These are phyloP conservation scores for Candida adriatica DNA, from an alignment of 805 yeast genomes.

Conservation along the genomic window DNA sequence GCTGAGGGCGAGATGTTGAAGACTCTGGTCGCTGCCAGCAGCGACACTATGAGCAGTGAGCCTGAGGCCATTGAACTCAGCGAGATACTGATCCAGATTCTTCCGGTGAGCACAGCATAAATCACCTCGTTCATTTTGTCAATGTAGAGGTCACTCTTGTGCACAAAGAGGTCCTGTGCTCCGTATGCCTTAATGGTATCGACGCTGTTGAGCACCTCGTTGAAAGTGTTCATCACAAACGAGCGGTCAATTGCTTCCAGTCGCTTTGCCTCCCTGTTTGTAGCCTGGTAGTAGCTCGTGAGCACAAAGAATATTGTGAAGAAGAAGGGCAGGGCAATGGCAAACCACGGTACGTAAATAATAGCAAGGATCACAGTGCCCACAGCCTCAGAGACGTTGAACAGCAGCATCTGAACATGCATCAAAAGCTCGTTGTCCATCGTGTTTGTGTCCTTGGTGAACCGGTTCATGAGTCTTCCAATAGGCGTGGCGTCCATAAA, in stretches of 20 bases:
- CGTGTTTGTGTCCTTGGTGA: slow-evolving; percentile 62
- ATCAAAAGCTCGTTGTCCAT: slow-evolving; percentile 71
- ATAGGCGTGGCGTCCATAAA: slow-evolving; percentile 73
- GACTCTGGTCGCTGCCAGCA: slow-evolving; percentile 51
- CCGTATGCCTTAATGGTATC: slow-evolving; percentile 55
- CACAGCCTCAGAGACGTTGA: slow-evolving; percentile 37
- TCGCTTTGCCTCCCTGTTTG: slow-evolving; percentile 71
- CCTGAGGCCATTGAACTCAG: slow-evolving; percentile 44
- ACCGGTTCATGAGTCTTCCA: slow-evolving; percentile 25
- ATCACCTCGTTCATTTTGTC: slow-evolving; percentile 65
- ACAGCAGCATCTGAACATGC: slow-evolving; percentile 49
- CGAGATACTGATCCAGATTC: slow-evolving; percentile 62
- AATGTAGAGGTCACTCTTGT: slow-evolving; percentile 36
- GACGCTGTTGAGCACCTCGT: slow-evolving; percentile 61
- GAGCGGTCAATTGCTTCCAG: slow-evolving; percentile 68
- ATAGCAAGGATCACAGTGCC: slow-evolving; percentile 57
- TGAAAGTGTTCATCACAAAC: slow-evolving; percentile 59
- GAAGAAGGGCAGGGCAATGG: slow-evolving; percentile 51
- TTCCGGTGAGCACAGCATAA: slow-evolving; percentile 50
- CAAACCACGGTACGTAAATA: slow-evolving; percentile 69
- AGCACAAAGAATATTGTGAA: slow-evolving; percentile 33
- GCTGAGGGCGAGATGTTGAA: slow-evolving; percentile 53
- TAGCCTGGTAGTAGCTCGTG: slow-evolving; percentile 54
- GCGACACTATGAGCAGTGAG: slow-evolving; percentile 44
- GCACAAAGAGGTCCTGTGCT: slow-evolving; percentile 35